Conservation (phyloP, 129 eudicot genomes). For the Centella asiatica region DNA sequence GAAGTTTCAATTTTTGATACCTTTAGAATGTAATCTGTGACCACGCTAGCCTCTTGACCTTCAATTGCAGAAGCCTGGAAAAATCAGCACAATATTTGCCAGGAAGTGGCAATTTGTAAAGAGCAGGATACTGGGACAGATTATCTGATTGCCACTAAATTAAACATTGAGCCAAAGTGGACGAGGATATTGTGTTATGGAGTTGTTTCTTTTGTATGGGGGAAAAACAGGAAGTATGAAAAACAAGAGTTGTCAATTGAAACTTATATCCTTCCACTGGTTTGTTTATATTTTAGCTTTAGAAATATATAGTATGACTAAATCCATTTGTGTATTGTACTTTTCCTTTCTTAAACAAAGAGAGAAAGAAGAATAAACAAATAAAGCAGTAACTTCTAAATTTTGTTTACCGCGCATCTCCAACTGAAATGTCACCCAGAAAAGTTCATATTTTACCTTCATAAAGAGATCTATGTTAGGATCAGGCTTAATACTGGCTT, state of each 20-base stretch:
- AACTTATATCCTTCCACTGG: too few species aligned
- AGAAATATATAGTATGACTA: background rate
- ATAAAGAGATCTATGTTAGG: constrained; percentile 72
- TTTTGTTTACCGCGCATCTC: background rate
- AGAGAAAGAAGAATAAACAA: background rate
- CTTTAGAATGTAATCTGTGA: constrained; percentile 80
- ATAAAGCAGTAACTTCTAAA: background rate
- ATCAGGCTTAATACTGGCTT: constrained; percentile 73
- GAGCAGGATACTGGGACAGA: background rate
- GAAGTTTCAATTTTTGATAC: constrained; percentile 7
- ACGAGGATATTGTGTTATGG: background rate
- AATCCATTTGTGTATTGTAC: background rate
- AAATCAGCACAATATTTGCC: background rate
- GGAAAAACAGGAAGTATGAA: background rate
- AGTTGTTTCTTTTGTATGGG: too few species aligned
- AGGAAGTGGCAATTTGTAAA: background rate
- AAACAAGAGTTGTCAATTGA: too few species aligned
- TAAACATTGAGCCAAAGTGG: background rate
- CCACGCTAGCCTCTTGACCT: constrained; percentile 72
- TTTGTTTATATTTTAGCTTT: background rate
- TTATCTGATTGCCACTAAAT: background rate
- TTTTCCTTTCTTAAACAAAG: background rate
- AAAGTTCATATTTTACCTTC: constrained; percentile 41
- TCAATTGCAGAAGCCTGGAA: constrained; percentile 65
- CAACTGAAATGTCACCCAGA: background rate